Evolutionary conservation across 2,329 filamentous ascomycete species (phyloP), one percentile per base, ranked within the genome.

Genomic region (Lasiodiplodia gonubiensis): DNA sequence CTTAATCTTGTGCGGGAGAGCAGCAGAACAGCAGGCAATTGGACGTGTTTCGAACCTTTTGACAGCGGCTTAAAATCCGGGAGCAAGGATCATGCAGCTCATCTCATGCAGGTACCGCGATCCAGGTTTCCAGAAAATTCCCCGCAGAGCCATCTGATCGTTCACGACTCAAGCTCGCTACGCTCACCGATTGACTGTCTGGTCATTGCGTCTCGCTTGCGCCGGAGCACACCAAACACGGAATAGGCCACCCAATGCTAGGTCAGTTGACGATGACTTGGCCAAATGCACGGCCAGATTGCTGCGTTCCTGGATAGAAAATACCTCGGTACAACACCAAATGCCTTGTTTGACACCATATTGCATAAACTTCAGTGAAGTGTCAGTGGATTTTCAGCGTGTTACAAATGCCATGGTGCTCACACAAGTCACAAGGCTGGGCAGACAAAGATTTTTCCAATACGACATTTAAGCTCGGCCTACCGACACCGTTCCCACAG

Each of bases 31-130:
- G 7, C 33, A n/a, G n/a, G 35, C 18, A n/a, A 55, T 37, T 30
- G 54, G 54, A 25, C 16, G 35, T 16, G 55, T 59, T 46, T 59
- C 55, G 35, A 42, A 10, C 27, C 55, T 23, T 30, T 46, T 10
- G n/a, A 8, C 55, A 59, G 55, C 55, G 55, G 55, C 37, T 46
- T 23, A 46, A n/a, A 30, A 2, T 46, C 35, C 1, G 3, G 8
- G 14, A 6, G 14, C 55, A 30, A 59, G 55, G 55, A 30, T 46
- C 16, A 18, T 23, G 55, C 53, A 53, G 25, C 12, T 3, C 2
- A 12, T 14, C 54, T 39, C 21, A 57, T 39, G 54, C 37, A 59
- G 35, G 55, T 46, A 59, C 55, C 55, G 18, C n/a, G 6, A 30
- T n/a, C 55, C 55, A 2, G 55, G 55, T 33, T 46, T 27, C 7